Evolutionary conservation across 1,139 yeast genomes (phyloP), one percentile per base, ranked within the genome.

Genomic region (Candida sanyaensis): DNA sequence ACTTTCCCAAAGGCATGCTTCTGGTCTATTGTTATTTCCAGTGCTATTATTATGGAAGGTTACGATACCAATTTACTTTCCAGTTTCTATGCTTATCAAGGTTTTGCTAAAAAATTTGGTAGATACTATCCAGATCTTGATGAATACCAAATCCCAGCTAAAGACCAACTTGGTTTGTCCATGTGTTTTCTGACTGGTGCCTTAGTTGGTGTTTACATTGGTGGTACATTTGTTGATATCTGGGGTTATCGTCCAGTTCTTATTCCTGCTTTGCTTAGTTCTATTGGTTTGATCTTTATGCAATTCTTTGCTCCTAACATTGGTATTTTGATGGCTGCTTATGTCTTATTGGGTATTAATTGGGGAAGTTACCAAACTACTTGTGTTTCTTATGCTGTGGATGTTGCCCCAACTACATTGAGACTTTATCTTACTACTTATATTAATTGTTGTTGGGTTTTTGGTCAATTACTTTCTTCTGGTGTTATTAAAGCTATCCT

Each of bases 311-410:
- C 83, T 26, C 64, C 68, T n/a, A 63, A 63, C 52, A 56, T 71
- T 27, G 65, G 61, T n/a, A 68, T 73, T 50, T 65, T 78, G 48
- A 63, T 74, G 36, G 73, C 69, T 26, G 80, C 82, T 45, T 80
- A 78, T 55, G 56, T 78, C 34, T 60, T 77, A 13, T 65, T 72
- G 54, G 83, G 83, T 50, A 50, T 79, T 33, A 73, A 76, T 24
- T 80, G 83, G 83, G 84, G 84, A 50, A 71, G 74, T 37, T 75
- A 77, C 61, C 81, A 76, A 52, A 69, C 77, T 11, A 62, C 78
- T 55, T 71, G 80, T 12, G 76, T 78, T 17, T 64, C 79, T 6
- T 80, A 78, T 57, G 80, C 83, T 12, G 68, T 81, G 11, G 84
- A 80, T 56, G 75, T 79, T 34, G 73, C 78, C 55, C 84, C 82